Conservation (phyloP, 805 yeast species). For the Yamadazyma olivae region DNA sequence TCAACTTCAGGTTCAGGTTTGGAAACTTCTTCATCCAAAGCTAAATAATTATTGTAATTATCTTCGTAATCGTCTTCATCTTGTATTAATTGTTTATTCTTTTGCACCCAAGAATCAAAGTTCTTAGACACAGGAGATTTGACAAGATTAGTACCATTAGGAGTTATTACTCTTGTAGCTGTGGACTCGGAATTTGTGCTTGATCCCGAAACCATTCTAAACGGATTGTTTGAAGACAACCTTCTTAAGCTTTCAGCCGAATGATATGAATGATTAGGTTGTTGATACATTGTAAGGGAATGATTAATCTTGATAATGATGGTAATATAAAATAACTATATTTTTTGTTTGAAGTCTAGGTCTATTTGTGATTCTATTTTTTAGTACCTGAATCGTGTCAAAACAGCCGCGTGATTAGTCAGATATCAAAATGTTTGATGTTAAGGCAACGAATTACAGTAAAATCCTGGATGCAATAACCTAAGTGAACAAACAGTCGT, state of each 20-base stretch:
- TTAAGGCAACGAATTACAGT: too few relatives aligned
- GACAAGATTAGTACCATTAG: conserved; percentile 11
- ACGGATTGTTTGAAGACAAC: conserved; percentile 71
- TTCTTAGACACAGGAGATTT: conserved; percentile 20
- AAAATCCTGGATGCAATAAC: too few relatives aligned
- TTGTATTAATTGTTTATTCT: conserved; percentile 35
- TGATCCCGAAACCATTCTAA: conserved; percentile 39
- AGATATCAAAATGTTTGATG: too few relatives aligned
- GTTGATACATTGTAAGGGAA: conserved; percentile 34
- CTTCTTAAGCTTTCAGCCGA: conserved; percentile 39
- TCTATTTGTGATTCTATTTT: too few relatives aligned
- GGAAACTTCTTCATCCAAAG: conserved; percentile 4
- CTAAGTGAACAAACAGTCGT: too few relatives aligned
- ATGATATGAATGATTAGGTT: conserved; percentile 31
- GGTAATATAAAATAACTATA: too few relatives aligned
- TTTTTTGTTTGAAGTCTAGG: too few relatives aligned
- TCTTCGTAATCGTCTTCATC: conserved; percentile 25
- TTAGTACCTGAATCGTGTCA: too few relatives aligned
- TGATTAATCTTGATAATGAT: too few relatives aligned
- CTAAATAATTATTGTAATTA: conserved; percentile 13
- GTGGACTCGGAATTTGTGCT: conserved; percentile 10
- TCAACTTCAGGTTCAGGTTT: background rate
- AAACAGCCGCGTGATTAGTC: too few relatives aligned
- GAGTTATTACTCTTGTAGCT: background rate
- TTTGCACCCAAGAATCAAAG: conserved; percentile 60